Conservation (phyloP, 352 stramenopile species). For the Phytophthora macrochlamydospora region DNA sequence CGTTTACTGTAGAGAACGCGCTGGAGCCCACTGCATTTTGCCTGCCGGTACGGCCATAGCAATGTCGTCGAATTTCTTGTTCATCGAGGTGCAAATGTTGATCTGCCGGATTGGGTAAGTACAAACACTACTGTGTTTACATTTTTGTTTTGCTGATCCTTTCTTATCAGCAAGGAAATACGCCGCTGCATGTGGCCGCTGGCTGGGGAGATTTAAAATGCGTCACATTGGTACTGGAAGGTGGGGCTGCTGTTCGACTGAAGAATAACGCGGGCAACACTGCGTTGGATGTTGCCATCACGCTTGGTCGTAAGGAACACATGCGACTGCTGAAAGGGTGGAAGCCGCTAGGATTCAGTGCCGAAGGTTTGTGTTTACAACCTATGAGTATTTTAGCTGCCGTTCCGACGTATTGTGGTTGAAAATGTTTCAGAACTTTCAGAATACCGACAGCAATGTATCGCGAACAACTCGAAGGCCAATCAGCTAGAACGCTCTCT, state of each 20-base stretch:
- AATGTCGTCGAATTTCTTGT: conserved; percentile 55
- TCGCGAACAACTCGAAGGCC: conserved; percentile 13
- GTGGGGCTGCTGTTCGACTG: conserved; percentile 30
- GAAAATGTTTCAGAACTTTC: conserved; percentile 27
- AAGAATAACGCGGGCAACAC: conserved; percentile 45
- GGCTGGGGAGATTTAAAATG: conserved; percentile 67
- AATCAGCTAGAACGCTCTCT: conserved; percentile 22
- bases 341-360: conserved; percentile 46
- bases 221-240: conserved; percentile 63
- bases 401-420: too few relatives aligned
- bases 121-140: too few relatives aligned
- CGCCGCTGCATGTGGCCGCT: conserved; percentile 67
- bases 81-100: conserved; percentile 46
- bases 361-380: conserved; percentile 36
- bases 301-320: conserved; percentile 44
- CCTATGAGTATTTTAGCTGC: too few relatives aligned
- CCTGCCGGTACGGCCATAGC: conserved; percentile 56
- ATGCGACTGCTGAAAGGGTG: conserved; percentile 49
- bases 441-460: conserved; percentile 22
- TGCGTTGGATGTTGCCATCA: conserved; percentile 42
- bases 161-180: conserved; percentile 58
- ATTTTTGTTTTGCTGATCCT: neutral
- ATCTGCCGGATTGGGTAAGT: conserved; percentile 51
- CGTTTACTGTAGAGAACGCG: conserved; percentile 38
- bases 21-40: conserved; percentile 71